phyloP scores from a whole-genome alignment of 306 rosid species.

The Fragaria ananassa region DNA sequence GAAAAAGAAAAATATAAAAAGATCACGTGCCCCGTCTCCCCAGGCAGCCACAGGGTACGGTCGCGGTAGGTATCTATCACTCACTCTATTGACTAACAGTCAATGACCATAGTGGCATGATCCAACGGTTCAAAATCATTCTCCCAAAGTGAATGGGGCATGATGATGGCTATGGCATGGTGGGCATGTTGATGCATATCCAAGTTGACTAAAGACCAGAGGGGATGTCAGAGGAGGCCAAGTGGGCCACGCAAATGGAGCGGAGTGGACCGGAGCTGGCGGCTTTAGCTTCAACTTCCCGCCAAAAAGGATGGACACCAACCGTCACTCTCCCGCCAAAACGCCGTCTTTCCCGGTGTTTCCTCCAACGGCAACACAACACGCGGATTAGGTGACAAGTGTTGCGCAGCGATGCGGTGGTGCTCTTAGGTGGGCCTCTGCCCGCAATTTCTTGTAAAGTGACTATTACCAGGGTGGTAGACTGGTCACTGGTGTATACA shows the following conservation, averaged over 20 bases:
- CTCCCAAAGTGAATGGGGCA: neutral
- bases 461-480: too few species aligned
- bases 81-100: neutral
- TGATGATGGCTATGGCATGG: neutral
- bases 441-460: neutral
- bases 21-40: neutral
- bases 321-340: conserved; percentile 32
- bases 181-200: neutral
- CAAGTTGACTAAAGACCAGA: neutral
- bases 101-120: neutral
- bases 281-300: conserved; percentile 32
- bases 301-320: conserved; percentile 38
- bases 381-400: conserved; percentile 10
- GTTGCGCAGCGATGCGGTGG: conserved; percentile 6
- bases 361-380: neutral
- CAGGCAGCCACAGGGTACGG: neutral
- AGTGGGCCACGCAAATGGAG: conserved; percentile 28
- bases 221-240: neutral
- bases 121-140: neutral
- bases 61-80: neutral
- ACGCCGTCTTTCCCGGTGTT: neutral
- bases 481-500: neutral
- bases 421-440: neutral
- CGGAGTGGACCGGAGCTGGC: conserved; percentile 15
- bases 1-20: neutral